These are phyloP conservation scores for Candida sanyiensis DNA, from an alignment of 805 yeast species.

Conservation along the genomic window DNA sequence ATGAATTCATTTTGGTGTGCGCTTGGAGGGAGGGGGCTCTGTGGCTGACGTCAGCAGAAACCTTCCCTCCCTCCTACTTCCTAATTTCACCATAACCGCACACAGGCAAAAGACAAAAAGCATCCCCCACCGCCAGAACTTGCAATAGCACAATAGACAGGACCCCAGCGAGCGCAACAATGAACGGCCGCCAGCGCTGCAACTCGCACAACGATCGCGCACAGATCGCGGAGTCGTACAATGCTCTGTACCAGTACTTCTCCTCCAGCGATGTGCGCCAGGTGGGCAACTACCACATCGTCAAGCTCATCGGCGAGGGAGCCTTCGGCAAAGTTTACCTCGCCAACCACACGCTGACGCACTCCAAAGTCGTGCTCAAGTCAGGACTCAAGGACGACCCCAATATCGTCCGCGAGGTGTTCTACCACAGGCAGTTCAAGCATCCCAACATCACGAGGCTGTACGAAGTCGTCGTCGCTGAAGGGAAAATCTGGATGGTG, in stretches of 20 bases:
- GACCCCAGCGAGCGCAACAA: neutral
- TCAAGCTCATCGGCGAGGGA: constrained; percentile 81
- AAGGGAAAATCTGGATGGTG: constrained; percentile 76
- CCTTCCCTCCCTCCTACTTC: neutral
- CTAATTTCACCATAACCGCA: neutral
- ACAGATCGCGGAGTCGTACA: constrained; percentile 56
- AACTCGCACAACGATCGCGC: constrained; percentile 25
- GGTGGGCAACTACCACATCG: constrained; percentile 76
- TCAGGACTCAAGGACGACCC: constrained; percentile 75
- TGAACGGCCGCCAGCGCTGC: constrained; percentile 11
- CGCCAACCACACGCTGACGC: constrained; percentile 72
- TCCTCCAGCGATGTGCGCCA: constrained; percentile 45
- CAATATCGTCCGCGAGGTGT: constrained; percentile 83
- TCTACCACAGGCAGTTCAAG: constrained; percentile 76
- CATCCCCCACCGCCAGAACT: too few relatives aligned
- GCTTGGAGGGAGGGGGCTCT: too few relatives aligned
- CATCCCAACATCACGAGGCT: constrained; percentile 81
- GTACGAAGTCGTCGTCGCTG: constrained; percentile 82
- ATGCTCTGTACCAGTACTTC: constrained; percentile 47
- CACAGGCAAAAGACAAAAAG: neutral
- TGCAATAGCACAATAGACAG: too few relatives aligned
- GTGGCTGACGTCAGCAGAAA: too few relatives aligned
- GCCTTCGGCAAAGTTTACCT: constrained; percentile 88
- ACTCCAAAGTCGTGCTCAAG: constrained; percentile 76
- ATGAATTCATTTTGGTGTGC: too few relatives aligned